phyloP scores from a whole-genome alignment of 768 basidiomycete genomes.

The Tubosaeta sp. region DNA sequence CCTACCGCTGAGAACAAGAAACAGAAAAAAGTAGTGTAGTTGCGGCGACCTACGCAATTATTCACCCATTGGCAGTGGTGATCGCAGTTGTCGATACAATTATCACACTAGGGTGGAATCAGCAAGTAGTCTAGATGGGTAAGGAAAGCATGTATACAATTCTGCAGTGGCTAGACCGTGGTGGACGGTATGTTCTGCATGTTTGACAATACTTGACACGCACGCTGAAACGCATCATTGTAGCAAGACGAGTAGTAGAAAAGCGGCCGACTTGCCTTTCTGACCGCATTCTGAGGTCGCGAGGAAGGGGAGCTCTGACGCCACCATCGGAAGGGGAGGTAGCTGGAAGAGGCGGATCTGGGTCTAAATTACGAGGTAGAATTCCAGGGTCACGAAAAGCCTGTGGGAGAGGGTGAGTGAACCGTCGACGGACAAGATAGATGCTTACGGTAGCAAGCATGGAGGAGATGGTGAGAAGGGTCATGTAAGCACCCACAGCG shows the following conservation, averaged over 20 bases:
- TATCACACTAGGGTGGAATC: slow-evolving; percentile 67
- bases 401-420: slow-evolving; percentile 30
- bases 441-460: slow-evolving; percentile 73
- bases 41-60: slow-evolving; percentile 92
- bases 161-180: slow-evolving; percentile 93
- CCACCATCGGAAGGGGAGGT: slow-evolving; percentile 61
- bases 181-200: slow-evolving; percentile 89
- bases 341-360: slow-evolving; percentile 72
- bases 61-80: slow-evolving; percentile 92
- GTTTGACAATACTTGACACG: slow-evolving; percentile 93
- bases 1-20: slow-evolving; percentile 75
- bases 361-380: slow-evolving; percentile 82
- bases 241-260: neutral
- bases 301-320: slow-evolving; percentile 62
- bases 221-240: slow-evolving; percentile 45
- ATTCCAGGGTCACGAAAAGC: slow-evolving; percentile 86
- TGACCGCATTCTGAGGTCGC: slow-evolving; percentile 73
- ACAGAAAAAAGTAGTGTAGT: slow-evolving; percentile 90
- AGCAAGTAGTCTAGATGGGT: neutral
- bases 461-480: slow-evolving; percentile 61
- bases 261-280: slow-evolving; percentile 56
- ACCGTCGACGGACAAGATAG: neutral
- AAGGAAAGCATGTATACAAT: slow-evolving; percentile 48
- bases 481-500: slow-evolving; percentile 58
- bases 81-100: slow-evolving; percentile 95